Evolutionary conservation across 176 grass and related monocot species (phyloP).

Genomic region (Ananas comosus): DNA sequence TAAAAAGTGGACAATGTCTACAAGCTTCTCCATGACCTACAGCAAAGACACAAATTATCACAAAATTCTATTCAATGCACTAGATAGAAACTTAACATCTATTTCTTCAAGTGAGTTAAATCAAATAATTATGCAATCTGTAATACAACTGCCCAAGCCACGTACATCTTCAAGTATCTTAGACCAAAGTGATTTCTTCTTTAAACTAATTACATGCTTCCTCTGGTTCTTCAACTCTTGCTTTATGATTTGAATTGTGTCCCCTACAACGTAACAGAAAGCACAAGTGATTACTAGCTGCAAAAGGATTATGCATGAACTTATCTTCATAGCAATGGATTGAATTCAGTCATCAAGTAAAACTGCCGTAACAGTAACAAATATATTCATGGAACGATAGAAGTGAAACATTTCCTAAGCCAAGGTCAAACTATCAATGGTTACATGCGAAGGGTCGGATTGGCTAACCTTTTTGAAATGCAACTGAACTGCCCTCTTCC

Average conservation of each 20-base stretch:
- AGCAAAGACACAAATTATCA: constrained; percentile 1
- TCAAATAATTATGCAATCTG: neutral
- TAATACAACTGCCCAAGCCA: neutral
- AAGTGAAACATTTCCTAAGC: too few species aligned
- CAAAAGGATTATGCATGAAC: neutral
- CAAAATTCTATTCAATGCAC: neutral
- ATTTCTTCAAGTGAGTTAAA: neutral
- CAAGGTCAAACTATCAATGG: too few species aligned
- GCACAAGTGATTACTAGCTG: neutral
- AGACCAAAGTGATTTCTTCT: constrained; percentile 52
- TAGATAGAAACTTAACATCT: neutral
- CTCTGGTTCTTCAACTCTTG: constrained; percentile 45
- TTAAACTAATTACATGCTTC: constrained; percentile 27
- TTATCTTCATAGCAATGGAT: neutral
- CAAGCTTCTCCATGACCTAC: constrained; percentile 48
- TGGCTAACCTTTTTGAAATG: constrained; percentile 10
- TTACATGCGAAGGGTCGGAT: neutral
- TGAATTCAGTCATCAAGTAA: neutral
- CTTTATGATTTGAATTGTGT: constrained; percentile 28
- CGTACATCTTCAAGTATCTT: constrained; percentile 59
- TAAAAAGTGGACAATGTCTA: constrained; percentile 40
- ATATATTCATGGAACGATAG: too few species aligned
- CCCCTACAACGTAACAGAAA: constrained; percentile 16
- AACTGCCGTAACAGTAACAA: neutral
- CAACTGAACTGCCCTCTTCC: constrained; percentile 21